Evolutionary conservation across 2,329 filamentous ascomycete species (phyloP).

Genomic region (Elsinoe ampelina): DNA sequence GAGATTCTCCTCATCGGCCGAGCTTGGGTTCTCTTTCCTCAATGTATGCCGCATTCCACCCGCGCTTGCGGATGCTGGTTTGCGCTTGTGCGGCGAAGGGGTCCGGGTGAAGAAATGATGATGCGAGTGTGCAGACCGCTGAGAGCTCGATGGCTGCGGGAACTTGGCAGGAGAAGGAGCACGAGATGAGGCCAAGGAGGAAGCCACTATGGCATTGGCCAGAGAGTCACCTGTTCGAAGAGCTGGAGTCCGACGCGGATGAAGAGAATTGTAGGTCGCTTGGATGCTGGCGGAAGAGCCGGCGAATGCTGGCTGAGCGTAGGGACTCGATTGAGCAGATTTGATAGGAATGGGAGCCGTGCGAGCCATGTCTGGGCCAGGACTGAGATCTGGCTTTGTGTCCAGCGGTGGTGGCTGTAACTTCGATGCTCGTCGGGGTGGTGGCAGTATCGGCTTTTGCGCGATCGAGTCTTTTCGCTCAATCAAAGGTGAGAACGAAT

Average conservation of each 20-base stretch:
- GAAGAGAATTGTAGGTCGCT: constrained; percentile 26
- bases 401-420: constrained; percentile 28
- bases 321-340: constrained; percentile 12
- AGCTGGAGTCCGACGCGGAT: constrained; percentile 32
- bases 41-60: constrained; percentile 52
- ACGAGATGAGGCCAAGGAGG: constrained; percentile 55
- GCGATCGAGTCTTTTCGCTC: constrained; percentile 2
- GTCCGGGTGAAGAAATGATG: constrained; percentile 28
- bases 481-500: constrained; percentile 6
- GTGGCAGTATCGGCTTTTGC: constrained; percentile 27
- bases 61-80: constrained; percentile 18
- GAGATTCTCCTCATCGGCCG: constrained; percentile 28
- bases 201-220: constrained; percentile 65
- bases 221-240: constrained; percentile 55
- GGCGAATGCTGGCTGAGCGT: constrained; percentile 15
- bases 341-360: constrained; percentile 5
- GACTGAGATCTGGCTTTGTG: constrained; percentile 17
- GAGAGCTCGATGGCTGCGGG: neutral
- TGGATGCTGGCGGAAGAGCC: constrained; percentile 19
- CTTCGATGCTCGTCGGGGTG: constrained; percentile 26
- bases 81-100: constrained; percentile 39
- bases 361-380: neutral
- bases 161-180: constrained; percentile 31
- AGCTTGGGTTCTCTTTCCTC: constrained; percentile 39
- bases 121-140: constrained; percentile 23